These are phyloP conservation scores for Ascochyta viciae-villosae DNA, from an alignment of 2,329 filamentous ascomycete species.

Conservation along the genomic window DNA sequence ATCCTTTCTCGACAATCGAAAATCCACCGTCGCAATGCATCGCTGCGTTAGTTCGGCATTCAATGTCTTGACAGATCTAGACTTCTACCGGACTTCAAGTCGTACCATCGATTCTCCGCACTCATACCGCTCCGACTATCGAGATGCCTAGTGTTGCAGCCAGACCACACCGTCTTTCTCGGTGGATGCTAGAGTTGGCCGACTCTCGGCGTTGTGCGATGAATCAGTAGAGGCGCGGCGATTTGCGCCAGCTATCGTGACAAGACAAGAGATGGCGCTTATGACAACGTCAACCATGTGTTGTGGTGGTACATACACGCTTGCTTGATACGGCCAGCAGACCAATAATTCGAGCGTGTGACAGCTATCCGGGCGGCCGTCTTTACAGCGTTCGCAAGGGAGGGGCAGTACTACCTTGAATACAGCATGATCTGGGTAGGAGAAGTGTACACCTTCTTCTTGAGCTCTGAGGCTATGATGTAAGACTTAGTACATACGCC, in stretches of 20 bases:
- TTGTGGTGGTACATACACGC: not conserved
- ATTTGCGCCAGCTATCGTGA: not conserved
- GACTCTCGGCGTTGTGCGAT: conserved; percentile 13
- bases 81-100: not conserved
- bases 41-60: not conserved
- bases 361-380: not conserved
- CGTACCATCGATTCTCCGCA: not conserved
- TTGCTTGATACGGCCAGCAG: not conserved
- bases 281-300: not conserved
- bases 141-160: not conserved
- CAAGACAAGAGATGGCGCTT: conserved; percentile 1
- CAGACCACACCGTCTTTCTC: conserved; percentile 3
- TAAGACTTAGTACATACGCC: too few relatives aligned
- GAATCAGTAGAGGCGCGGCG: conserved; percentile 27
- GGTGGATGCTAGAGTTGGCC: conserved; percentile 1
- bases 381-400: too few relatives aligned
- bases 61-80: not conserved
- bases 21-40: too few relatives aligned
- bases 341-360: not conserved
- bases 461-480: too few relatives aligned
- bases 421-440: not conserved
- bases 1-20: not conserved
- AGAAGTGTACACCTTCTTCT: too few relatives aligned
- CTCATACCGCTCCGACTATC: not conserved
- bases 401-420: not conserved